Evolutionary conservation across 208 protist genomes (phyloP).

Genomic region (Leishmania arabica): DNA sequence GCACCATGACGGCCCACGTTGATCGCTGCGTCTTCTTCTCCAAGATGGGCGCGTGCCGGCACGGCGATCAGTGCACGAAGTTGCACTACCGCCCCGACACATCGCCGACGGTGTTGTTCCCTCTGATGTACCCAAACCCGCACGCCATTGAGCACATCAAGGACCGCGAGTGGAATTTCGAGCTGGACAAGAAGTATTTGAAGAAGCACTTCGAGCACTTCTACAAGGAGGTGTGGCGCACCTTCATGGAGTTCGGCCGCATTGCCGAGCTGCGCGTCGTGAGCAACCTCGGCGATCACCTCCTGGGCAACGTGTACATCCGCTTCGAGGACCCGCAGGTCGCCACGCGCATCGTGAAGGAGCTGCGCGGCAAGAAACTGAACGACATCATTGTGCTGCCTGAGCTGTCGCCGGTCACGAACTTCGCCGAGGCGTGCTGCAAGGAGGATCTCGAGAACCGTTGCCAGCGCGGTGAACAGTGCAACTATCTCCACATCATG

Average conservation of each 20-base stretch:
- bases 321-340: conserved; percentile 93
- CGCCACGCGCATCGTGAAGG: conserved; percentile 77
- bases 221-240: conserved; percentile 96
- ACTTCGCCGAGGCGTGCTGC: conserved; percentile 98
- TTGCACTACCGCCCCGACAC: conserved; percentile 93
- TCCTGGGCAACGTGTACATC: conserved; percentile 98
- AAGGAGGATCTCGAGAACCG: conserved; percentile 94
- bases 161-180: conserved; percentile 50
- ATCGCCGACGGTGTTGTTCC: conserved; percentile 96
- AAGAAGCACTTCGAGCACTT: conserved; percentile 97
- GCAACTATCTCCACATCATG: conserved; percentile 99
- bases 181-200: conserved; percentile 88
- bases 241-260: conserved; percentile 92
- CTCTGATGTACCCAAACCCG: conserved; percentile 97
- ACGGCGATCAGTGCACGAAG: conserved; percentile 96
- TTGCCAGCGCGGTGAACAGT: conserved; percentile 95
- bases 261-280: conserved; percentile 96
- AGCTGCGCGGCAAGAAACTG: conserved; percentile 90
- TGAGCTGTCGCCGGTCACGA: conserved; percentile 97
- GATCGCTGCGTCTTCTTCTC: conserved; percentile 96
- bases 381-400: conserved; percentile 86
- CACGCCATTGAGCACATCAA: conserved; percentile 60
- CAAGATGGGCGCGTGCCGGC: conserved; percentile 98
- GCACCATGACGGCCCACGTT: conserved; percentile 4
- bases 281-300: conserved; percentile 97